Evolutionary conservation across 352 stramenopile genomes (phyloP), one percentile per base, ranked within the genome.

Genomic region (Phytophthora meadii): DNA sequence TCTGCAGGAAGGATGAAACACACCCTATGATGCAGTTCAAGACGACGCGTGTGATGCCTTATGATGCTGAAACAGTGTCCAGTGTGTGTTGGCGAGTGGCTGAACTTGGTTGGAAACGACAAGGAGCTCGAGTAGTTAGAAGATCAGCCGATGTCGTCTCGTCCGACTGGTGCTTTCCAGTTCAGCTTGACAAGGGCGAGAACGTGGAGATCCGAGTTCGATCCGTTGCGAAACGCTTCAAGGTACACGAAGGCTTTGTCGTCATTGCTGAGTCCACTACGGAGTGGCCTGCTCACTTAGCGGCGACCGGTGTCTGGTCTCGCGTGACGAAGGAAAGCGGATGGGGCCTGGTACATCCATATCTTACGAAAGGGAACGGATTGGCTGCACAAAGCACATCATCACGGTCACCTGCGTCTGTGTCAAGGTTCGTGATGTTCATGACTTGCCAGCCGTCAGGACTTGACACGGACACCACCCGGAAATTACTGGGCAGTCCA

Each of bases 251-350:
- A 57, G 58, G 57, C 6, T 63, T 59, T 28, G 64, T 68, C 2
- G 46, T 68, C 11, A 10, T 72, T 3, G 64, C 64, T 25, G 56
- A 72, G 39, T 72, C 57, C 6, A 47, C 40, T 9, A 72, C 64
- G 1, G 64, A 72, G 28, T 72, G 64, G 64, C 64, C 64, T 52
- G 55, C 64, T 12, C 44, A 63, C 57, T 59, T 72, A 32, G 64
- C 36, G 2, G 50, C 48, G 1, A 63, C 64, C 24, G 64, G 56
- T 5, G 46, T 40, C 24, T 72, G 64, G 64, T 50, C 64, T 8
- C 51, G 51, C 30, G 49, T 65, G 17, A 68, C 64, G 15, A 67
- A 52, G 27, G 64, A 72, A 34, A 41, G 36, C n/a, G 56, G 57
- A 50, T 67, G 57, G 64, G 45, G 50, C 9, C 30, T 72, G 24